These are phyloP conservation scores for Ascoidea tarda DNA, from an alignment of 805 yeast genomes.

Conservation along the genomic window DNA sequence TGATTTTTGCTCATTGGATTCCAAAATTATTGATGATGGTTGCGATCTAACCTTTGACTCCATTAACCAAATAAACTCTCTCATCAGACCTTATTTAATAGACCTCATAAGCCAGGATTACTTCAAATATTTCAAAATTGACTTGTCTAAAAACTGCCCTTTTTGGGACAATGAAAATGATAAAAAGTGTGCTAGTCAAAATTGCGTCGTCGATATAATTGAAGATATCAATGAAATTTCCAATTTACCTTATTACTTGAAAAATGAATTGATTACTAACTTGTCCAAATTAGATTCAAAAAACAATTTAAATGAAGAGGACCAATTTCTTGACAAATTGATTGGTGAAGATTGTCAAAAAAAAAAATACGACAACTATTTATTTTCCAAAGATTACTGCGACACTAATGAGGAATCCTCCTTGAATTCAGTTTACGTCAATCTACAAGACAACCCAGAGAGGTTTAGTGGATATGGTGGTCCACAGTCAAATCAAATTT, in stretches of 20 bases:
- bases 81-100: constrained; percentile 41
- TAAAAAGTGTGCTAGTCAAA: constrained; percentile 75
- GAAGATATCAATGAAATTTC: constrained; percentile 46
- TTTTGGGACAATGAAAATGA: constrained; percentile 63
- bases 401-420: constrained; percentile 46
- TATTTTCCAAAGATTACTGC: constrained; percentile 47
- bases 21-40: not conserved
- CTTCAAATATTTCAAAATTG: constrained; percentile 78
- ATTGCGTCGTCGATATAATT: constrained; percentile 81
- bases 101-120: constrained; percentile 59
- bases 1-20: constrained; percentile 19
- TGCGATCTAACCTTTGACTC: not conserved
- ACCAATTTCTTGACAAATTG: constrained; percentile 19
- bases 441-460: constrained; percentile 81
- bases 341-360: constrained; percentile 17
- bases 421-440: constrained; percentile 69
- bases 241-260: constrained; percentile 50
- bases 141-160: constrained; percentile 73
- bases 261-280: constrained; percentile 42
- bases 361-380: constrained; percentile 11
- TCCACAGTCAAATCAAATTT: constrained; percentile 77
- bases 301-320: constrained; percentile 26
- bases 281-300: not conserved
- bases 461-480: constrained; percentile 96
- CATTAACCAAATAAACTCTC: constrained; percentile 8